Conservation (phyloP, 768 basidiomycete species). For the Amanita rimosa region DNA sequence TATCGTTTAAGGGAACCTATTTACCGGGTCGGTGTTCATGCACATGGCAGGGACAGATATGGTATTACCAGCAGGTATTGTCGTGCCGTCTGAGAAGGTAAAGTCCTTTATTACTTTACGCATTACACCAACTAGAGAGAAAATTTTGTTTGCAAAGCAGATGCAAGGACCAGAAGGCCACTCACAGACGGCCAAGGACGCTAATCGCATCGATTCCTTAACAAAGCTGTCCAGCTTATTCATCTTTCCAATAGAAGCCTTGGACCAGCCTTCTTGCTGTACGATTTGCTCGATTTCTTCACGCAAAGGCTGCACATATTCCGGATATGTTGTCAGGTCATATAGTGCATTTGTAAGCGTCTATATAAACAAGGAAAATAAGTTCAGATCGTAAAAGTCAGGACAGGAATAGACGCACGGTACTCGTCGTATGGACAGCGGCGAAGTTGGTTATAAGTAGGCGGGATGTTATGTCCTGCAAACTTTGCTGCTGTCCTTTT, state of each 20-base stretch:
- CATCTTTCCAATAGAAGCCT: constrained; percentile 22
- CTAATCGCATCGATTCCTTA: too few relatives aligned
- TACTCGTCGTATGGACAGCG: neutral
- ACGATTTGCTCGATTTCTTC: constrained; percentile 31
- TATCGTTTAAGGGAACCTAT: neutral
- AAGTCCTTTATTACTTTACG: neutral
- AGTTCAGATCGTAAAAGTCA: too few relatives aligned
- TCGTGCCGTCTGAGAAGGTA: neutral
- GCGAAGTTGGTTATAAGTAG: neutral
- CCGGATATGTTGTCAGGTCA: constrained; percentile 23
- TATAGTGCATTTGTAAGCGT: constrained; percentile 11
- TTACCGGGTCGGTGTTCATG: constrained; percentile 5
- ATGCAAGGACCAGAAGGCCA: too few relatives aligned
- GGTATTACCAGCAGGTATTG: constrained; percentile 15
- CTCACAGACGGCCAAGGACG: too few relatives aligned
- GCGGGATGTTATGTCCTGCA: neutral
- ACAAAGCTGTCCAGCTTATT: constrained; percentile 12
- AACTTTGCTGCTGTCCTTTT: neutral
- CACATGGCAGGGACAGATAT: constrained; percentile 9
- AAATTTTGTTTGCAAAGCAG: too few relatives aligned
- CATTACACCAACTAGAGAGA: neutral
- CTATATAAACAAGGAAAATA: constrained; percentile 9
- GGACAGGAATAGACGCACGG: neutral
- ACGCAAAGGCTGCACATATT: constrained; percentile 22
- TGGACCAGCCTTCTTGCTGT: constrained; percentile 24